These are phyloP conservation scores for Suillus subalutaceus DNA, from an alignment of 768 basidiomycete species.

Conservation along the genomic window DNA sequence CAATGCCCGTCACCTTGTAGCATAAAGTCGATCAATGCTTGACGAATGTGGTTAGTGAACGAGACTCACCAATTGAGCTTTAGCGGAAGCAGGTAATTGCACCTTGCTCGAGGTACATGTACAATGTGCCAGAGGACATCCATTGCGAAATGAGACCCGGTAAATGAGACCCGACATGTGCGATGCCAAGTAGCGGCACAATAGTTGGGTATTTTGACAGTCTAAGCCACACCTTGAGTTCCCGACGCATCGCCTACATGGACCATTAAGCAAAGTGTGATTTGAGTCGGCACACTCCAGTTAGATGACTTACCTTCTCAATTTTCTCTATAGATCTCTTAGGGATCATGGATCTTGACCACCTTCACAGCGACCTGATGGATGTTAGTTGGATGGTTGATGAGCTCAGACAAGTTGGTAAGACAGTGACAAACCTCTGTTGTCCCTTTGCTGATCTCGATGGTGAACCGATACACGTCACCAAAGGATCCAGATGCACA, in stretches of 20 bases:
- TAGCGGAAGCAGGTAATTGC: too few relatives aligned
- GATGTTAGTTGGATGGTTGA: not conserved
- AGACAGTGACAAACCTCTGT: too few relatives aligned
- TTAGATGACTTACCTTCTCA: not conserved
- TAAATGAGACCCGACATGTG: not conserved
- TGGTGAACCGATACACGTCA: too few relatives aligned
- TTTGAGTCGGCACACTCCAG: too few relatives aligned
- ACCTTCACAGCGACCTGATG: not conserved
- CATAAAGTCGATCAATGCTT: not conserved
- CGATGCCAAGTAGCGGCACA: conserved; percentile 20
- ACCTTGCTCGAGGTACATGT: too few relatives aligned
- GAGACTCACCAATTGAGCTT: not conserved
- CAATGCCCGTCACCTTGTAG: not conserved
- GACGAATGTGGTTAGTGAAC: not conserved
- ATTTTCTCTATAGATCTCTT: not conserved
- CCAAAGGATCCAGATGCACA: too few relatives aligned
- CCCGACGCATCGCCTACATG: conserved; percentile 20
- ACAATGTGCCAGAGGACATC: too few relatives aligned
- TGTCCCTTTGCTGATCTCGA: too few relatives aligned
- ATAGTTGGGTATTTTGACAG: conserved; percentile 21
- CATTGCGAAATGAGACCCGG: too few relatives aligned
- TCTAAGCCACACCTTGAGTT: conserved; percentile 25
- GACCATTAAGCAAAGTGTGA: not conserved
- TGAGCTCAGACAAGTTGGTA: too few relatives aligned
- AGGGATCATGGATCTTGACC: not conserved